Percentiles rank a stretch among this genome's conserved stretches.
phyloP scores from a whole-genome alignment of 495 filamentous ascomycete genomes.

The Neurospora sp. region DNA sequence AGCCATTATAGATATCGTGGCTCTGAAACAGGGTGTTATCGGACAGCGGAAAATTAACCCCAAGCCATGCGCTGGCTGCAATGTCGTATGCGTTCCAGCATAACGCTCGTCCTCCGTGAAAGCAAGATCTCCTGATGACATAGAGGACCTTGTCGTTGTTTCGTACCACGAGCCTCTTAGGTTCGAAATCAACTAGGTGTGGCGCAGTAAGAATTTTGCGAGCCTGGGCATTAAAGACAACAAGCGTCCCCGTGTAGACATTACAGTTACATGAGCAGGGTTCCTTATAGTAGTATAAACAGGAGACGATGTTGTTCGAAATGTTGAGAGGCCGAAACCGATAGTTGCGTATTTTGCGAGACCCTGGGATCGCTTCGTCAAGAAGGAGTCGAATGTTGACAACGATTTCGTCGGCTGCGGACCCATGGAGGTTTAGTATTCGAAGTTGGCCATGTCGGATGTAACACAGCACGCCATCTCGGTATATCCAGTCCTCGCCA shows the following conservation, averaged over 20 bases:
- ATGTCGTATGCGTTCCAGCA: slow-evolving; percentile 37
- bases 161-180: slow-evolving; percentile 53
- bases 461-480: slow-evolving; percentile 55
- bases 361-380: slow-evolving; percentile 19
- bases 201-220: slow-evolving; percentile 30
- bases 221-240: slow-evolving; percentile 46
- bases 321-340: slow-evolving; percentile 52
- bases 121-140: neutral
- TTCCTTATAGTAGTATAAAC: slow-evolving; percentile 32
- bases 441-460: slow-evolving; percentile 46
- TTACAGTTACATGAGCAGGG: neutral
- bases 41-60: no score
- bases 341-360: slow-evolving; percentile 25
- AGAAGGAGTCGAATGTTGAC: slow-evolving; percentile 45
- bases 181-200: slow-evolving; percentile 29
- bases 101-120: neutral
- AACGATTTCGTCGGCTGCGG: slow-evolving; percentile 43
- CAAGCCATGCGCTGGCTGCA: slow-evolving; percentile 12
- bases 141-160: slow-evolving; percentile 56
- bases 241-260: slow-evolving; percentile 38
- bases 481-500: slow-evolving; percentile 52
- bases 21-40: no score
- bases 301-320: slow-evolving; percentile 49
- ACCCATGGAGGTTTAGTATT: slow-evolving; percentile 50
- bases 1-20: no score